These are phyloP conservation scores for Phytophthora multivora DNA, from an alignment of 352 stramenopile genomes.

Conservation along the genomic window DNA sequence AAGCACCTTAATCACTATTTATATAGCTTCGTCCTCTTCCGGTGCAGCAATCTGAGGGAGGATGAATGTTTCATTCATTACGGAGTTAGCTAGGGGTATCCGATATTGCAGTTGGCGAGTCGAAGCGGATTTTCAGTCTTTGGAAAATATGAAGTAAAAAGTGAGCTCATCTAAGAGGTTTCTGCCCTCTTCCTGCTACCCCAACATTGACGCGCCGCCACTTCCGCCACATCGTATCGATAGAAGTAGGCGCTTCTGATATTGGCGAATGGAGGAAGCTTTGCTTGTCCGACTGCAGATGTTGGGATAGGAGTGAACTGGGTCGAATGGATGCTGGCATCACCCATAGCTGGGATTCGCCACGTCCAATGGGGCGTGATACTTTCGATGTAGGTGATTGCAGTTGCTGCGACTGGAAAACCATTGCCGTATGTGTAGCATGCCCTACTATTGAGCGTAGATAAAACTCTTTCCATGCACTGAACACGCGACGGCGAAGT, in stretches of 20 bases:
- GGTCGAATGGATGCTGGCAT: conserved; percentile 9
- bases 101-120: too few relatives aligned
- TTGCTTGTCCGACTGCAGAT: background rate
- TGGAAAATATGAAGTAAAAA: background rate
- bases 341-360: background rate
- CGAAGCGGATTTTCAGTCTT: background rate
- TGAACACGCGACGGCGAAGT: conserved; percentile 28
- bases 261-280: conserved; percentile 1
- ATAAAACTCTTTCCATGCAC: conserved; percentile 59
- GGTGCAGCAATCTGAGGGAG: conserved; percentile 2
- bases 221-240: conserved; percentile 32
- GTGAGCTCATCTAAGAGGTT: background rate
- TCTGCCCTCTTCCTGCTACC: conserved; percentile 2
- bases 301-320: background rate
- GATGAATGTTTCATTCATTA: background rate
- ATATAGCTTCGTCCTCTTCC: conserved; percentile 9
- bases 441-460: conserved; percentile 52
- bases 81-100: background rate
- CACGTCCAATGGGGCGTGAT: background rate
- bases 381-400: background rate
- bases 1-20: conserved; percentile 20
- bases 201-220: conserved; percentile 28
- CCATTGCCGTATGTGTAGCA: conserved; percentile 70
- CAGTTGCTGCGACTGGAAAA: conserved; percentile 32
- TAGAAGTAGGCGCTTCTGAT: conserved; percentile 3